Base-by-base conservation (phyloP, 139 green algal species). In the Chlamydomonas applanata region DNA sequence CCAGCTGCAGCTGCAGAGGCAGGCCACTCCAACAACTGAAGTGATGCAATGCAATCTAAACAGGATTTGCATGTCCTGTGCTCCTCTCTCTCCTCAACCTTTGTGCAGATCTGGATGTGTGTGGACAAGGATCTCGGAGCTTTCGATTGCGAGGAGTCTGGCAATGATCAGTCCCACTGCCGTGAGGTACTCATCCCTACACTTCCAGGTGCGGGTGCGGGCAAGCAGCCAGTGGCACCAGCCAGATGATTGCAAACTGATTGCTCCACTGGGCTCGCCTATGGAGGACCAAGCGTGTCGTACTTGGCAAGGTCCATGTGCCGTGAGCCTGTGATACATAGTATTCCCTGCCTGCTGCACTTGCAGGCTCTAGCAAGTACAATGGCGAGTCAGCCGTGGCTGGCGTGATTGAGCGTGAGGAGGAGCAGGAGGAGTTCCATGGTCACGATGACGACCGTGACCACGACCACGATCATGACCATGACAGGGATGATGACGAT, bases 81-180 rank as follows among this genome's bases (percentile, higher is more conserved):
- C n/a, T n/a, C 34, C 4, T 27, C 19, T 27, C 54, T 62, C 24
- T 62, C 4, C 54, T 11, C 4, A 17, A 4, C 33, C 57, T 20
- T 32, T 29, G 25, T 75, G 68, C 77, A 90, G 85, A 72, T 90
- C 19, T 91, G 88, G 88, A 86, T 90, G 78, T 92, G 88, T 57
- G 46, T 92, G 3, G 79, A 79, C 76, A 82, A 85, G 70, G 57
- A 88, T 33, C 67, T 91, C 16, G 60, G 64, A 44, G 64, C 80
- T 30, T 72, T 87, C 24, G 71, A 83, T 67, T 90, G 85, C 5
- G 62, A 7, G 3, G 62, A 69, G 32, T 22, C 30, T 3, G 33
- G 25, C 32, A 36, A 17, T n/a, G 29, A 52, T 7, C 35, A 52
- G n/a, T 25, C 33, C 32, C 17, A 30, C 14, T 54, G 62, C 62